Percentiles rank a stretch among this genome's conserved stretches.
Evolutionary conservation across 306 rosid genomes (phyloP).

Genomic region (Citrullus mucosospermus): DNA sequence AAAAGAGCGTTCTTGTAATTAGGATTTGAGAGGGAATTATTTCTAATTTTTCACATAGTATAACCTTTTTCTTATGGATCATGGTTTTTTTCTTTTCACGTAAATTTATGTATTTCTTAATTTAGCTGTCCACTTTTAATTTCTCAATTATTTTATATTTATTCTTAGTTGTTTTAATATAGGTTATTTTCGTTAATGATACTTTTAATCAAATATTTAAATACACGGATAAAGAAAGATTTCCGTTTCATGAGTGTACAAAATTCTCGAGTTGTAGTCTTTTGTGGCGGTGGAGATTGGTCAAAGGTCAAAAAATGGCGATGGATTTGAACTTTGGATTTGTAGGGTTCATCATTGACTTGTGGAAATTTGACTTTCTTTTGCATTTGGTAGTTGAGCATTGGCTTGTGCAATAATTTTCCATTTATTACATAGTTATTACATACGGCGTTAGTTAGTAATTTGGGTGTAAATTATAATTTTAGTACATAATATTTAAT

Average conservation of each 20-base stretch:
- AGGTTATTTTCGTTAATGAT: no score
- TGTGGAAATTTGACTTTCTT: not conserved
- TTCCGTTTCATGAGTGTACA: not conserved
- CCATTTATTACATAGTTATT: not conserved
- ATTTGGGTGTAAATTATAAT: not conserved
- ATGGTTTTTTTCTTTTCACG: no score
- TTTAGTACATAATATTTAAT: not conserved
- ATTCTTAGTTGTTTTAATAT: no score
- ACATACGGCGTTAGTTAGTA: not conserved
- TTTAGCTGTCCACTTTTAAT: no score
- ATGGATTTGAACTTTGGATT: not conserved
- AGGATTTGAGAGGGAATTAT: no score
- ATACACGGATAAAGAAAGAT: not conserved
- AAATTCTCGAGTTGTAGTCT: not conserved
- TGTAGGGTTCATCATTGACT: not conserved
- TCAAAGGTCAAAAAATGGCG: not conserved
- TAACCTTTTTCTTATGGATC: no score
- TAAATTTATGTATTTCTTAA: no score
- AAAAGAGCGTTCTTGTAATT: no score
- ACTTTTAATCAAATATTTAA: no score
- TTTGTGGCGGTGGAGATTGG: not conserved
- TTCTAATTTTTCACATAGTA: no score
- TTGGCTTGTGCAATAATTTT: not conserved
- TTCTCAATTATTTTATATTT: no score
- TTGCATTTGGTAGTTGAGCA: not conserved